Evolutionary conservation across 2,329 filamentous ascomycete species (phyloP).

Genomic region (Aureobasidium zeae): DNA sequence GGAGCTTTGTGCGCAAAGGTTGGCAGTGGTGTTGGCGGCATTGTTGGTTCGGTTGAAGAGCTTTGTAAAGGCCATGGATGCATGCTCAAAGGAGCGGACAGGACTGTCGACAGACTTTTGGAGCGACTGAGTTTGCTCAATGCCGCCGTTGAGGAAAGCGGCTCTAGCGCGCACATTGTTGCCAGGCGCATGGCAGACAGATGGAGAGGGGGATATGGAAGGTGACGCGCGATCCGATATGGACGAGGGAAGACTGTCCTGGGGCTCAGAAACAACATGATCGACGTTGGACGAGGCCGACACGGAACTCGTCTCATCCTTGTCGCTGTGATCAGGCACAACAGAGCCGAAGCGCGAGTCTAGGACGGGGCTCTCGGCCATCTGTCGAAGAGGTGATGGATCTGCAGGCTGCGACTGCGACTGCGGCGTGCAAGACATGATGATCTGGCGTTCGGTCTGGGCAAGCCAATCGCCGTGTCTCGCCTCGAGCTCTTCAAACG

Average conservation of each 20-base stretch:
- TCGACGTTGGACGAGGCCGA: conserved; percentile 17
- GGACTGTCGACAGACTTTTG: conserved; percentile 27
- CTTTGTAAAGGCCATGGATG: conserved; percentile 31
- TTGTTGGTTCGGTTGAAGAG: conserved; percentile 27
- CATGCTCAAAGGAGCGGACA: conserved; percentile 31
- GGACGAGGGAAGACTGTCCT: neutral
- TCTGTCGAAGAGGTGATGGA: neutral
- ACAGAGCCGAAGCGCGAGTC: neutral
- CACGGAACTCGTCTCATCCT: neutral
- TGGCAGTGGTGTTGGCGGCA: conserved; percentile 21
- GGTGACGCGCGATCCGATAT: neutral
- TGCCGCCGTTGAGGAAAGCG: conserved; percentile 17
- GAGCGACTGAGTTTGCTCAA: conserved; percentile 21
- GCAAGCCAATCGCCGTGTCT: conserved; percentile 74
- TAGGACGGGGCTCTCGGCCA: conserved; percentile 9
- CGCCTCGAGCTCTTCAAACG: conserved; percentile 69
- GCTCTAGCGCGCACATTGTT: conserved; percentile 16
- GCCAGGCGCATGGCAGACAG: neutral
- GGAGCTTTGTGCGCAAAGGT: conserved; percentile 11
- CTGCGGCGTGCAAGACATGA: conserved; percentile 24
- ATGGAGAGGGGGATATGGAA: neutral
- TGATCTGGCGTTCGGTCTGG: conserved; percentile 63
- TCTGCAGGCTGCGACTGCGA: neutral
- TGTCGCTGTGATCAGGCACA: neutral
- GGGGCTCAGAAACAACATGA: conserved; percentile 18